These are phyloP conservation scores for Blastocystis hominis DNA, from an alignment of 352 stramenopile genomes.

Conservation along the genomic window DNA sequence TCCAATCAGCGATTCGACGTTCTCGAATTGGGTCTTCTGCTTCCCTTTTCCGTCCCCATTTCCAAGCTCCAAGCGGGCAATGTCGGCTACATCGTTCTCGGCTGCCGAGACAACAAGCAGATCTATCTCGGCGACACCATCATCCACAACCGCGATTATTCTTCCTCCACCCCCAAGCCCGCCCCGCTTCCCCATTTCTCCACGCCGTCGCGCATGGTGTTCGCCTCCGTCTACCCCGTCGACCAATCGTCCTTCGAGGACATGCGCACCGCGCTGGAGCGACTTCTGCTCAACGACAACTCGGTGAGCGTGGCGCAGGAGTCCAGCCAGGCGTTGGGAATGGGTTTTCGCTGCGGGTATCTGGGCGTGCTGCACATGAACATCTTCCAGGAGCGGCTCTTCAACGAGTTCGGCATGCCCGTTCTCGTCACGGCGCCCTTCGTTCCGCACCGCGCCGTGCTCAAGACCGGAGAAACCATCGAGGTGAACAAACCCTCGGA, in stretches of 20 bases:
- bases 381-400: constrained; percentile 91
- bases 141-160: constrained; percentile 41
- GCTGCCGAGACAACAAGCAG: constrained; percentile 90
- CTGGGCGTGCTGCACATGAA: constrained; percentile 93
- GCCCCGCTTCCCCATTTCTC: constrained; percentile 63
- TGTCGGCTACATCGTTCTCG: constrained; percentile 77
- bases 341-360: constrained; percentile 90
- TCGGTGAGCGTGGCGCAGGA: constrained; percentile 87
- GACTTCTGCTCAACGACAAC: constrained; percentile 91
- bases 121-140: constrained; percentile 83
- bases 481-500: constrained; percentile 22
- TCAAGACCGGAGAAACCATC: constrained; percentile 54
- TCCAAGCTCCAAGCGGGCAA: constrained; percentile 1
- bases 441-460: constrained; percentile 81
- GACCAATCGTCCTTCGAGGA: constrained; percentile 89
- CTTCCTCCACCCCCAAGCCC: not conserved
- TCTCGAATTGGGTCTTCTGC: constrained; percentile 24
- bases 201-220: constrained; percentile 86
- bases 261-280: constrained; percentile 83
- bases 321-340: constrained; percentile 80
- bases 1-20: constrained; percentile 38
- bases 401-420: constrained; percentile 90
- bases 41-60: constrained; percentile 49
- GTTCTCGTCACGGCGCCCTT: constrained; percentile 94
- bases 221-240: constrained; percentile 91